Evolutionary conservation across 108 stramenopile species (phyloP), one percentile per base, ranked within the genome.

Genomic region (Cyclotella atomus): DNA sequence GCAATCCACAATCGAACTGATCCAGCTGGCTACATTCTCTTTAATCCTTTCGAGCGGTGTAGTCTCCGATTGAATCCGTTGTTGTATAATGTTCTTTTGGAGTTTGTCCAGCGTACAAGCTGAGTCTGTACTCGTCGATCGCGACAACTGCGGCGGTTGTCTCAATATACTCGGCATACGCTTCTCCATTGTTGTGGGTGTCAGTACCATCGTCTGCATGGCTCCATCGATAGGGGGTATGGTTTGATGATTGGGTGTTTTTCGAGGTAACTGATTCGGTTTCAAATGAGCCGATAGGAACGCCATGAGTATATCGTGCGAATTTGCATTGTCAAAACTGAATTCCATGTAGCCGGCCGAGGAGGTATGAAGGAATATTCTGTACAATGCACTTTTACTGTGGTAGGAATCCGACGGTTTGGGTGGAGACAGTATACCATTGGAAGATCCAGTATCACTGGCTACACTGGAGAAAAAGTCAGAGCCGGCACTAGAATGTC

Each of bases 1-100:
- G 43, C 80, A 81, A 35, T 81, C 80, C 3, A 81, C 33, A 49
- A 81, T 57, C 32, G 71, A 68, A 38, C 73, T 74, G 57, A 81
- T 41, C 80, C 72, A 74, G 17, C 34, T 62, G 10, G 64, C 61
- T 20, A 74, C 19, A 52, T 65, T 63, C 16, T 70, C 62, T 61
- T 69, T 81, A 20, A 73, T 59, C 24, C 36, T 44, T 56, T 65
- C 62, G 24, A 70, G 35, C 17, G 68, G 67, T 23, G 68, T 81
- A 34, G 35, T 56, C 59, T 74, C 73, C 29, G 54, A 54, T 38
- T 75, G 54, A 3, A 81, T 28, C 12, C 67, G 68, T 38, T 61
- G 72, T 14, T 81, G 64, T 41, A 81, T 81, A 27, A 62, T 65
- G 43, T 74, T 73, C 20, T 67, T 46, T 28, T 81, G 71, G 20